These are phyloP conservation scores for Vicia villosa DNA, from an alignment of 306 rosid genomes.

Conservation along the genomic window DNA sequence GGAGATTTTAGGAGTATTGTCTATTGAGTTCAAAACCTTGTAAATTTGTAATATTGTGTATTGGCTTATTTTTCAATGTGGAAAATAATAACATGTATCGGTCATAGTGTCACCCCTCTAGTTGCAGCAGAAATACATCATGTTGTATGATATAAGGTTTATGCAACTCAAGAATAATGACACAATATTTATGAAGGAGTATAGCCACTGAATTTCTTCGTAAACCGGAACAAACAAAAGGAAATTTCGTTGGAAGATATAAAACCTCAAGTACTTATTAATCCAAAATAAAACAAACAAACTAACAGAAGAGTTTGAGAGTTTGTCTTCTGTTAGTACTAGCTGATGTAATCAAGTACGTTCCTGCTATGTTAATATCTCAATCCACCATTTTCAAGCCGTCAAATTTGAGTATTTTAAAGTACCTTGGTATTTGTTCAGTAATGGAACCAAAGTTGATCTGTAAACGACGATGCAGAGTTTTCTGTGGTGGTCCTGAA, in stretches of 20 bases:
- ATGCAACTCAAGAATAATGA: background rate
- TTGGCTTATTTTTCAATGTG: constrained; percentile 11
- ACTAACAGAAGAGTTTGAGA: too few relatives aligned
- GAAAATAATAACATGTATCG: background rate
- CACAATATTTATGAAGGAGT: background rate
- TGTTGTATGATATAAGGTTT: background rate
- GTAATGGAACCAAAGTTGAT: too few relatives aligned
- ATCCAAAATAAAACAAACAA: background rate
- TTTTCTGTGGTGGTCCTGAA: too few relatives aligned
- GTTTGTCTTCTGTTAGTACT: background rate
- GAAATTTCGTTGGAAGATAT: background rate
- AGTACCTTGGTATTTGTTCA: too few relatives aligned
- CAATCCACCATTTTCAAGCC: constrained; percentile 28
- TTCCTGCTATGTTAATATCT: background rate
- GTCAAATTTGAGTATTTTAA: constrained; percentile 19
- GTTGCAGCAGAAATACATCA: background rate
- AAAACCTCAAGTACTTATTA: background rate
- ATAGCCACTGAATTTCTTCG: background rate
- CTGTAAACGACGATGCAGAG: too few relatives aligned
- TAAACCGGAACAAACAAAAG: background rate
- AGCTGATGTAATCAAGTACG: background rate
- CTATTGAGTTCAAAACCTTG: background rate
- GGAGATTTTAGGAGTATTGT: background rate
- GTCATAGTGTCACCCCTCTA: background rate
- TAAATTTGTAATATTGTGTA: background rate